Percentiles rank a stretch among this genome's conserved stretches.
These are phyloP conservation scores for Pythium sukuiense DNA, from an alignment of 352 stramenopile genomes.

Conservation along the genomic window DNA sequence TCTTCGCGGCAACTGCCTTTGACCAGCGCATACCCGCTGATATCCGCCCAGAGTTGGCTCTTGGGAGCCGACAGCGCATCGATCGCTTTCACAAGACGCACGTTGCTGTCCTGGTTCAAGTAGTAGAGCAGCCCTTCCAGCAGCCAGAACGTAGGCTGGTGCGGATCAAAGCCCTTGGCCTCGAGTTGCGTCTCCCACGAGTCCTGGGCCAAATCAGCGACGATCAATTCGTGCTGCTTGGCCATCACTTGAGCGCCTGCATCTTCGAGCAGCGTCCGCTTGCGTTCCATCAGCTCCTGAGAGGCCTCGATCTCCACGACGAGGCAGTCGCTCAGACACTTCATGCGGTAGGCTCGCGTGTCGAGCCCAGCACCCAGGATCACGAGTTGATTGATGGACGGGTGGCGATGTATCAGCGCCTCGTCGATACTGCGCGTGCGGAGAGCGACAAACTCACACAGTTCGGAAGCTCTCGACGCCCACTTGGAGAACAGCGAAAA, in stretches of 20 bases:
- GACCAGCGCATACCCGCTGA: slow-evolving; percentile 28
- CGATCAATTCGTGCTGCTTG: slow-evolving; percentile 39
- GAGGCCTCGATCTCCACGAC: slow-evolving; percentile 57
- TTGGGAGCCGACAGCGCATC: slow-evolving; percentile 45
- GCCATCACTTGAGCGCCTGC: slow-evolving; percentile 33
- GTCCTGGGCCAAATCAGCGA: slow-evolving; percentile 52
- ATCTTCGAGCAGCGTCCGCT: slow-evolving; percentile 35
- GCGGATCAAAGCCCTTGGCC: slow-evolving; percentile 38
- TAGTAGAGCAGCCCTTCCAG: slow-evolving; percentile 59
- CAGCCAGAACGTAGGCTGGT: slow-evolving; percentile 53
- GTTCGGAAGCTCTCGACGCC: slow-evolving; percentile 3
- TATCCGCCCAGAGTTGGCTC: slow-evolving; percentile 56
- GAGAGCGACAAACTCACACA: slow-evolving; percentile 36
- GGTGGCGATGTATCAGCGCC: slow-evolving; percentile 37
- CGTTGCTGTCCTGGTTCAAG: slow-evolving; percentile 35
- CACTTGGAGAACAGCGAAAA: slow-evolving; percentile 26
- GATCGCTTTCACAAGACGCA: slow-evolving; percentile 51
- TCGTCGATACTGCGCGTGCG: slow-evolving; percentile 54
- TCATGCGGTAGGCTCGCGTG: slow-evolving; percentile 47
- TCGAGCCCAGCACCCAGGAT: slow-evolving; percentile 53
- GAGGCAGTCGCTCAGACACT: slow-evolving; percentile 36
- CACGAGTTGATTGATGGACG: slow-evolving; percentile 49
- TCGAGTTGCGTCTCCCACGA: slow-evolving; percentile 45
- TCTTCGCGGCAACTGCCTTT: slow-evolving; percentile 13
- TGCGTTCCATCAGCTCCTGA: slow-evolving; percentile 44